Evolutionary conservation across 345 rosid species (phyloP), one percentile per base, ranked within the genome.

Genomic region (Rhodamnia rubescens): DNA sequence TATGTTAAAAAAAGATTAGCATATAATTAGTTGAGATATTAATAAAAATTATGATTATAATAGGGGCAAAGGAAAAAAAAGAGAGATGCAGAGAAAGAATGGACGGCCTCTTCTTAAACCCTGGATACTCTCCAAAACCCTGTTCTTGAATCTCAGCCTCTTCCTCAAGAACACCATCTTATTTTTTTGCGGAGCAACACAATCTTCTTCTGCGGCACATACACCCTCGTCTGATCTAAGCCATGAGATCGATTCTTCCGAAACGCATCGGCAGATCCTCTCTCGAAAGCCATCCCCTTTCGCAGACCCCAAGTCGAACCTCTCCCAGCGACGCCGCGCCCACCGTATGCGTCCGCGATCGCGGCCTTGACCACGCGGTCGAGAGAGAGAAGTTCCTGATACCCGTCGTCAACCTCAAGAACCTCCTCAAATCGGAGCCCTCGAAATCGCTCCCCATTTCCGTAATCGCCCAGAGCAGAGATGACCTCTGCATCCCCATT

Each of bases 351-450:
- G 90, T 92, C 8, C 93, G 96, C 83, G 98, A 97, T 94, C 92
- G 99, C 49, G 98, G 98, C n/a, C 94, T 97, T 36, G 99, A 96
- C 91, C 99, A 97, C 90, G 96, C 92, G 4, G 98, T 97, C 16
- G 96, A 92, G 88, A 90, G 98, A 81, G 98, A 96, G 84, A 95
- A 93, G 87, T 94, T 96, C 88, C 94, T 96, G 64, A 90, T 90
- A 36, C 93, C 98, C 1, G 86, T 97, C 42, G 85, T 96, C 83
- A 85, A 88, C 88, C 87, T 95, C 87, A 97, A 97, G 78, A 90
- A 95, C 94, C 90, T 97, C 15, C 89, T 97, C 86, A 95, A 91
- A 88, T 90, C 91, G 58, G 99, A 97, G 88, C 99, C 99, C 8
- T 86, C 98, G 10, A 95, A 93, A 85, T 94, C 99, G n/a, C 91